Evolutionary conservation across 2,329 filamentous ascomycete species (phyloP).

Genomic region (Helminthosporium solani): DNA sequence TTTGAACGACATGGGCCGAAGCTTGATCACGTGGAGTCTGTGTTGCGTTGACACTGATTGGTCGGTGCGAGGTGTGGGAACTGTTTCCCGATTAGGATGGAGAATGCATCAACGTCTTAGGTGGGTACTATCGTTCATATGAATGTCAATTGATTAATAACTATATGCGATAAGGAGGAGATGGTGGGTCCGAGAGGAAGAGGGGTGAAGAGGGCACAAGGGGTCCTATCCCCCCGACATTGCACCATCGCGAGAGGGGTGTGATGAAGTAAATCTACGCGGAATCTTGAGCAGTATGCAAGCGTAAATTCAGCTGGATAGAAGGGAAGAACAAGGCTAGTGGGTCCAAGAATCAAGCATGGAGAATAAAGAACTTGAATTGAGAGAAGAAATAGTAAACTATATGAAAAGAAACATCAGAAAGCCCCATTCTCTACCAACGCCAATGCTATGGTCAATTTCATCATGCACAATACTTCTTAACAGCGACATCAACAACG

Average conservation of each 20-base stretch:
- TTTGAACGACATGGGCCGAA: neutral
- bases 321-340: neutral
- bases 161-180: neutral
- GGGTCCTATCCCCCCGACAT: too few species aligned
- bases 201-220: too few species aligned
- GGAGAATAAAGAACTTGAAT: neutral
- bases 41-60: neutral
- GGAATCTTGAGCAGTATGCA: too few species aligned
- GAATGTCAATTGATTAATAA: neutral
- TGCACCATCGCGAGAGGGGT: neutral
- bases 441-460: slow-evolving; percentile 3
- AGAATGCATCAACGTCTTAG: neutral
- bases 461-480: neutral
- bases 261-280: too few species aligned
- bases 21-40: neutral
- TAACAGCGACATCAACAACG: neutral
- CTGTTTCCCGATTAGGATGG: slow-evolving; percentile 4
- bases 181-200: too few species aligned
- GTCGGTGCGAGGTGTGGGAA: neutral
- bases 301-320: too few species aligned
- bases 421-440: slow-evolving; percentile 1
- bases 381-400: neutral
- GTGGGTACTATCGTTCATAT: neutral
- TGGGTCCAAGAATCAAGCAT: too few species aligned
- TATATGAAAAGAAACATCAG: neutral